A percentile compares a stretch with the other conserved stretches of the same genome.
Evolutionary conservation across 306 rosid genomes (phyloP).

Genomic region (Quillaja saponaria): DNA sequence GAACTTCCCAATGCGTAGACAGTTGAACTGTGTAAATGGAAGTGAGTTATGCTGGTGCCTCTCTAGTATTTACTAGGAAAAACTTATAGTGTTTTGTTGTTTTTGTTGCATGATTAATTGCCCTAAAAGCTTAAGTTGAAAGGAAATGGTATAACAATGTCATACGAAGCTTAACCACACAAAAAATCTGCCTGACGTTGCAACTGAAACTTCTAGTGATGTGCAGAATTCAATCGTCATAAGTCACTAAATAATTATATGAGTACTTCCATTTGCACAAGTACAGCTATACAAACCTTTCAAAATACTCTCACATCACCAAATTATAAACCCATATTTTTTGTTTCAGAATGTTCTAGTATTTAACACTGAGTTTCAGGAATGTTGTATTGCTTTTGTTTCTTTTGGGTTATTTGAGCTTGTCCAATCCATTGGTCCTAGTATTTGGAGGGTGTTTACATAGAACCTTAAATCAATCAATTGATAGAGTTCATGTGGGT

Average conservation of each 20-base stretch:
- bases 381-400: too few relatives aligned
- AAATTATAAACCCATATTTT: background rate
- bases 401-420: conserved; percentile 1
- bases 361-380: too few relatives aligned
- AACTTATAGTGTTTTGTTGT: background rate
- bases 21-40: conserved; percentile 8
- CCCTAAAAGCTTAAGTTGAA: background rate
- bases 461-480: background rate
- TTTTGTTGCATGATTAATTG: background rate
- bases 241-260: background rate
- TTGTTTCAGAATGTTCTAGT: too few relatives aligned
- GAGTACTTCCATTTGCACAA: too few relatives aligned
- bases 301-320: background rate
- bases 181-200: too few relatives aligned
- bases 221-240: background rate
- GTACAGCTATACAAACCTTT: too few relatives aligned
- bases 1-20: background rate
- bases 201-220: too few relatives aligned
- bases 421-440: background rate
- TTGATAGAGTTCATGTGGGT: background rate
- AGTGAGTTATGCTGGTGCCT: background rate
- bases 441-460: background rate
- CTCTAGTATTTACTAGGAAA: background rate
- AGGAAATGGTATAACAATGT: conserved; percentile 1
- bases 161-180: background rate